Evolutionary conservation across 139 green algal genomes (phyloP).

Genomic region (Coccomyxa sp.): DNA sequence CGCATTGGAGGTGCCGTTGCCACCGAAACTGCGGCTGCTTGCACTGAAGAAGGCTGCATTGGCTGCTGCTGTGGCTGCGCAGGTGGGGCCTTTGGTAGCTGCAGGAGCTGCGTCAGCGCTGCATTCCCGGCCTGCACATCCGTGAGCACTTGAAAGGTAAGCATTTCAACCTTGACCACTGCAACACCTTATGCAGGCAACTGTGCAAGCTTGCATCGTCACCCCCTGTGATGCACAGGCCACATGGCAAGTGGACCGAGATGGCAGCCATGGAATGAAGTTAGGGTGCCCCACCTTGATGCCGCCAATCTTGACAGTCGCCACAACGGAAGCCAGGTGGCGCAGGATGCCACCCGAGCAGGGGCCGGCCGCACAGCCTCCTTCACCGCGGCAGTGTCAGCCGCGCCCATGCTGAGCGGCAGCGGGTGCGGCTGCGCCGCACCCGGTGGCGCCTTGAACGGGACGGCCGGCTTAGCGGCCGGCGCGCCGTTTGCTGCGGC

Average conservation of each 20-base stretch:
- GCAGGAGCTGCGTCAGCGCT: not conserved
- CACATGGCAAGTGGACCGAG: too few relatives aligned
- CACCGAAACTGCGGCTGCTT: too few relatives aligned
- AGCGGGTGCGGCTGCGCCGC: not conserved
- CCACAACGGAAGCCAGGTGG: not conserved
- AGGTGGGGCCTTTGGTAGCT: not conserved
- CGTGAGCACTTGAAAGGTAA: not conserved
- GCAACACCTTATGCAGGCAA: too few relatives aligned
- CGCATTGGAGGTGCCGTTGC: too few relatives aligned
- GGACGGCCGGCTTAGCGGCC: not conserved
- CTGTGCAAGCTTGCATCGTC: too few relatives aligned
- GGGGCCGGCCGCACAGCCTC: conserved; percentile 27
- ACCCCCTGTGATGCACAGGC: too few relatives aligned
- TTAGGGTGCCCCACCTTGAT: not conserved
- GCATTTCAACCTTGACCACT: too few relatives aligned
- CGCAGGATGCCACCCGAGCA: conserved; percentile 8
- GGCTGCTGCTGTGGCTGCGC: too few relatives aligned
- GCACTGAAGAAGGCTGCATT: too few relatives aligned
- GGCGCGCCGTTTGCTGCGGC: not conserved
- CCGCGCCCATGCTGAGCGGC: not conserved
- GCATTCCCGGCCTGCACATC: not conserved
- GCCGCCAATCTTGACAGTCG: not conserved
- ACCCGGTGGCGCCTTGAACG: not conserved
- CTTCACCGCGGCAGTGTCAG: conserved; percentile 15
- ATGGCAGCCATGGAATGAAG: not conserved